Base-by-base conservation (phyloP, 148 eudicot species). In the Cornus florida region DNA sequence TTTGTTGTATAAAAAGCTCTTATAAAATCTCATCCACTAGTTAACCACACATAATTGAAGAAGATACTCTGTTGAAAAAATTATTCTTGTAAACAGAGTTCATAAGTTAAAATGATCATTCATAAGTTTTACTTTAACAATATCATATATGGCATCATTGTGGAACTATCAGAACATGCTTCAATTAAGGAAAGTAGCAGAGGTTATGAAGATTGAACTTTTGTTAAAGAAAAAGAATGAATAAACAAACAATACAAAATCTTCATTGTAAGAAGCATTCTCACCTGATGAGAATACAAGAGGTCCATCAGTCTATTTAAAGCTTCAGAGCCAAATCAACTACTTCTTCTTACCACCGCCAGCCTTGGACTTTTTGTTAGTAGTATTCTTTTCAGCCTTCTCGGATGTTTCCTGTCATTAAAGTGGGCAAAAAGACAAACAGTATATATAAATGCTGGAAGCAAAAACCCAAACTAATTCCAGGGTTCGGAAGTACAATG, bases 281-380 rank as follows among this genome's bases (percentile, higher is more conserved):
- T 76, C 43, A 76, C 78, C 71, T 76, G 78, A 10, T 8, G 10
- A 24, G 62, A 67, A 57, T 76, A 23, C 74, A 67, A 65, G 78
- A 74, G 70, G 38, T 46, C n/a, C 13, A 57, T 78, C 65, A 71
- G 20, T 71, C 69, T 12, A 60, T 7, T 59, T 59, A 60, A 59
- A 35, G 50, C 67, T 35, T 77, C 43, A 14, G 32, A 24, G 68
- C 59, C 56, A 62, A 73, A 56, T 46, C 38, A 71, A 62, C 81
- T 87, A 92, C 79, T 91, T 86, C 84, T 92, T 92, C 85, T 79
- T 91, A 76, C 89, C 89, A 74, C 75, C 77, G 72, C 89, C 90
- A 77, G 82, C 86, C 84, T 91, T 92, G 46, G 86, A 72, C 83
- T 89, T 92, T 88, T 92, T 92, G 84, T 91, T 92, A 35, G 85